Evolutionary conservation across 768 basidiomycete species (phyloP), one percentile per base, ranked within the genome.

Genomic region (Boletus reticulatus): DNA sequence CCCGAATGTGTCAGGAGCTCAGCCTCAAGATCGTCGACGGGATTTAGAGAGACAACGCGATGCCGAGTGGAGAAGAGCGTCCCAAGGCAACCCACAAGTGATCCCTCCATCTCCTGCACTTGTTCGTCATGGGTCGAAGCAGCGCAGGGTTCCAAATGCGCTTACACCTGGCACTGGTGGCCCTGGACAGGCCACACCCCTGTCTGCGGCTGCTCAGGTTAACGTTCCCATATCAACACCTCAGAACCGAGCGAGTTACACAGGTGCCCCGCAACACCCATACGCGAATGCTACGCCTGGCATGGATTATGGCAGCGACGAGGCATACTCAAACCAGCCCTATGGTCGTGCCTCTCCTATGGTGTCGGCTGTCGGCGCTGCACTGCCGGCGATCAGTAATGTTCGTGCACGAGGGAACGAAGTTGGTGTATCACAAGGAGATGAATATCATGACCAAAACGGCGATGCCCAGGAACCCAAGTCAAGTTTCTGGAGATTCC

Each of bases 301-400:
- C 10, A 84, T 83, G 68, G 87, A 89, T 61, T 84, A 85, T 60
- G 57, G 66, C 61, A 76, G 71, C 41, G 87, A 90, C 42, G 88
- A 88, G 58, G 74, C 75, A 24, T 85, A 82, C 62, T 79, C 76
- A 43, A 72, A 81, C 60, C 81, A 80, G 64, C 80, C 75, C 52
- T 92, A 92, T 63, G 87, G 88, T n/a, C 83, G 88, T 49, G 80
- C 83, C 29, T 92, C 90, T 39, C 90, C 89, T 17, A 93, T 93
- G 90, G 81, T 90, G 52, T 81, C 88, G 27, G 84, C 78, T 49
- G 78, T 83, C 44, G 82, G 80, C 41, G 84, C 84, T 38, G 87
- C 80, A 31, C 85, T 85, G 51, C 88, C 87, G 27, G 88, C 88
- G 32, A 71, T 91, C 58, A 89, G 84, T 72, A 81, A 83, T 62